Evolutionary conservation across 768 basidiomycete genomes (phyloP).

Genomic region (Kwoniella sp.): DNA sequence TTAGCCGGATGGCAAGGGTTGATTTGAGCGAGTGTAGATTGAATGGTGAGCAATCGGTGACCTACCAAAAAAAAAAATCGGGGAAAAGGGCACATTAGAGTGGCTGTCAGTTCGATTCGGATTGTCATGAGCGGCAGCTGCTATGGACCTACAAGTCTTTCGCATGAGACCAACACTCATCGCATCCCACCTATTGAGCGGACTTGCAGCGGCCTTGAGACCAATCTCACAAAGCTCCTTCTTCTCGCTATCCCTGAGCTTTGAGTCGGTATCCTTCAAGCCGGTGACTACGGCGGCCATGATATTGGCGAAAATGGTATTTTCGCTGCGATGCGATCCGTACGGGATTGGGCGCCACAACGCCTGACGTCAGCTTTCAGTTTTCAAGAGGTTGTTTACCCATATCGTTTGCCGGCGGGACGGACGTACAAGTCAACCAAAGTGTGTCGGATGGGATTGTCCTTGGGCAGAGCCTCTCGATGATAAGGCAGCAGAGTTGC

Average conservation of each 20-base stretch:
- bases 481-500: slow-evolving; percentile 6
- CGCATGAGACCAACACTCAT: background rate
- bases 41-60: background rate
- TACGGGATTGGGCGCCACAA: background rate
- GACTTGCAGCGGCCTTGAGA: background rate
- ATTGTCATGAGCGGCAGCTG: too few relatives aligned
- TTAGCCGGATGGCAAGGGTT: background rate
- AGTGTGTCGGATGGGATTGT: background rate
- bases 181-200: background rate
- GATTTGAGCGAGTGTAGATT: background rate
- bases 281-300: slow-evolving; percentile 1
- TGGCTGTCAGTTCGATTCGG: too few relatives aligned
- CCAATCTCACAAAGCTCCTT: slow-evolving; percentile 2
- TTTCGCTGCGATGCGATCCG: background rate
- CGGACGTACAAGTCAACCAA: background rate
- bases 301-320: slow-evolving; percentile 8
- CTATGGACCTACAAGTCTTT: background rate
- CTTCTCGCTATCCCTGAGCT: background rate
- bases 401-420: too few relatives aligned
- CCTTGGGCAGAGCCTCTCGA: slow-evolving; percentile 1
- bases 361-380: background rate
- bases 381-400: too few relatives aligned
- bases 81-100: too few relatives aligned
- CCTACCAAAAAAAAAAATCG: background rate
- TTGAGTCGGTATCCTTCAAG: background rate